Evolutionary conservation across 805 yeast genomes (phyloP), one percentile per base, ranked within the genome.

Genomic region (Jamesozyma gamospora): DNA sequence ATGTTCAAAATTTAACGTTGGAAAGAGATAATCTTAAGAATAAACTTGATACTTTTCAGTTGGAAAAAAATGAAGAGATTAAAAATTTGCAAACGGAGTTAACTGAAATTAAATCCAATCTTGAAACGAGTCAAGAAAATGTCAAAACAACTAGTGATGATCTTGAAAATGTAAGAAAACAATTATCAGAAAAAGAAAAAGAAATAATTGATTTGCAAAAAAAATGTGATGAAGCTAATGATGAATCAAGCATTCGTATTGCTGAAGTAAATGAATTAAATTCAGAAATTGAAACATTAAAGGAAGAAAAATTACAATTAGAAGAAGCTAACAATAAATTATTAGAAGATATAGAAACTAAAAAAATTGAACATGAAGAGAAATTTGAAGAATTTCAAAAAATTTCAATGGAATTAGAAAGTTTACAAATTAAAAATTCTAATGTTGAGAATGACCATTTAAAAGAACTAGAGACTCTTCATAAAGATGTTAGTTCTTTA

Each of bases 201-300:
- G 44, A 50, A 34, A 39, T 52, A 18, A 42, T 43, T 15, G 34
- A 41, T 8, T 38, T 60, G 36, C 45, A 51, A 28, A 44, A 41
- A 19, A 57, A 56, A 15, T 45, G 48, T 13, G 61, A 56, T 32
- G 46, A 41, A 13, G 40, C 46, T 0, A 53, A 53, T 29, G 65
- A 62, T 26, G 64, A 62, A 40, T 67, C 63, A 36, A 49, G 45
- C 4, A 61, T 61, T 35, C 49, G 64, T 6, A 56, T 61, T n/a
- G 66, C 69, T 18, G 56, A 69, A 26, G 63, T 62, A 3, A 44
- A 47, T 1, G 56, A 62, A 28, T 58, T 70, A 36, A 51, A 53
- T 24, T 41, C 48, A 10, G 60, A 63, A 17, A 31, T 67, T 1
- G 52, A 53, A n/a, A 56, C 59, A 4, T 35, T 68, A 10, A 61